Base-by-base conservation (phyloP, 202 grass and related monocot genomes). In the Bolboschoenoplectus hybrid region DNA sequence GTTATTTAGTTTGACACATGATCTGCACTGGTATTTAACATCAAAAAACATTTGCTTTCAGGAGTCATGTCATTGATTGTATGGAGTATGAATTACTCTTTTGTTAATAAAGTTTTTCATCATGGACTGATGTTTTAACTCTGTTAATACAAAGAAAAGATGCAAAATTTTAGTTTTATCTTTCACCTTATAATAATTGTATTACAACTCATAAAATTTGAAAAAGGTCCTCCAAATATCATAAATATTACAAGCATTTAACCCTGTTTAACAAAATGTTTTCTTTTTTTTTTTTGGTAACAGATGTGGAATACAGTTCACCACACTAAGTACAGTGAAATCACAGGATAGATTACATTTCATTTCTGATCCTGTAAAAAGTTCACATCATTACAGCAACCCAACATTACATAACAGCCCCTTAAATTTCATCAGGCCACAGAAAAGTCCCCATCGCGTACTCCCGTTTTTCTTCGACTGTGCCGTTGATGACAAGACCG, bases 391-490 rank as follows among this genome's bases (percentile, higher is more conserved):
- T 6, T 38, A 67, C 41, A 82, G 9, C 52, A 65, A 66, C 41
- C 3, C 16, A 65, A 13, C 41, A 67, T 35, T 4, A 58, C 55
- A 58, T 58, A 16, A 5, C 16, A 16, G 16, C 17, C 55, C 60
- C 26, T 82, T 35, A 82, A 47, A 82, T 26, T 82, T 87, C 56
- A 55, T 66, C 75, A 44, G 79, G 80, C 88, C 88, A 89, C 58
- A 89, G 57, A 67, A 89, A 89, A 39, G 88, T 65, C 5, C 85
- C 85, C 57, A 89, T 87, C 7, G 85, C 88, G 41, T 71, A 89
- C 0, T 7, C 80, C 72, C 88, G 63, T 84, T 87, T 89, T 57
- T 89, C 84, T 49, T 83, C 85, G 5, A 89, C 34, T 9, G 79
- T 32, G 3, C 88, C 88, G 38, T 87, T 38, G 39, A 75, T 9